Evolutionary conservation across 345 rosid species (phyloP), one percentile per base, ranked within the genome.

Genomic region (Capsella bursapastoris): DNA sequence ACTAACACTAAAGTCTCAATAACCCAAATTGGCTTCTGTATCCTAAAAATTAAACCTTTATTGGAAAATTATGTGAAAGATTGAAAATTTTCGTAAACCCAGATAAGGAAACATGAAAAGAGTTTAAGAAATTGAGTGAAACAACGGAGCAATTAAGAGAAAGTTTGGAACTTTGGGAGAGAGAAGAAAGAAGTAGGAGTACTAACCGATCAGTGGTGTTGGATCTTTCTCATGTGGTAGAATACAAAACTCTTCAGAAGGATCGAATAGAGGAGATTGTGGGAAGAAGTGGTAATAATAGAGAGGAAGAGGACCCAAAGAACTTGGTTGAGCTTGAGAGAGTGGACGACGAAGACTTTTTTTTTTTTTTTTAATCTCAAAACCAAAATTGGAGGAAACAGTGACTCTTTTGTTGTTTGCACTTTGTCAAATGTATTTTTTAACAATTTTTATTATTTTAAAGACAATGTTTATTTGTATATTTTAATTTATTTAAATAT

Each of bases 321-420:
- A 59, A 22, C 58, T 66, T 66, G 8, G 67, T 37, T 74, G 45
- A 40, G 67, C 55, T 65, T 43, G 45, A 74, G 78, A 74, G 78
- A 66, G 78, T 66, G 78, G 74, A 68, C 37, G 79, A 61, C 70
- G 79, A 53, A 53, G 79, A 76, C 79, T 68, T 68, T 68, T 13
- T n/a, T 60, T 34, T 32, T 34, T 34, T 27, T 64, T 14, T 51
- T 28, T 64, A 3, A 22, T 56, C 50, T 66, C 59, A 27, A 11
- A 13, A 35, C 7, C 40, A 59, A 68, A 52, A 53, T 43, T 10
- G 51, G 8, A 49, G 38, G 56, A 59, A 35, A 74, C 25, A 11
- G 49, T 53, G 32, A 69, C 63, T 52, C 73, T 41, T 66, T 75
- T 60, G 74, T 68, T 22, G 2, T 22, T 22, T 22, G 25, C 25